Evolutionary conservation across 306 rosid species (phyloP), one percentile per base, ranked within the genome.

Genomic region (Quercus suber): DNA sequence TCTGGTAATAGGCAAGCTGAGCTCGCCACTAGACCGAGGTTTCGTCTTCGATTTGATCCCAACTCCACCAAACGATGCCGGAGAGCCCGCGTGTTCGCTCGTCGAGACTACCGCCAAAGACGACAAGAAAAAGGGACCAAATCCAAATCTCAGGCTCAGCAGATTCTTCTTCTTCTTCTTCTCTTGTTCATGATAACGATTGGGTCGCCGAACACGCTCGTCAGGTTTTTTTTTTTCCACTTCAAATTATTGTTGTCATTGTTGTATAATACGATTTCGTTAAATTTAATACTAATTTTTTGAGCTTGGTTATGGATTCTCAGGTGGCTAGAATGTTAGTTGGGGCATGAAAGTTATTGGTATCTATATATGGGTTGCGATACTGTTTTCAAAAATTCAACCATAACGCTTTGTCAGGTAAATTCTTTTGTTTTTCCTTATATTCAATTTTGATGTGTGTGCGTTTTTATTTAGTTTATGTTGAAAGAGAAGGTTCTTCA

Each of bases 171-270:
- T 91, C 92, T 86, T 83, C 97, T 55, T 86, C 91, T 55, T 88
- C 2, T 91, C 92, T 5, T 95, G 55, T 80, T 78, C 60, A 88
- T 93, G 98, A 95, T 79, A 83, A 77, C 79, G 98, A 87, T 69
- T 91, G 99, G 98, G 92, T 95, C 53, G 89, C 93, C 37, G 99
- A 95, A 86, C 98, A 95, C 65, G 98, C 98, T 15, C 97, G 96
- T 7, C 97, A 92, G 89, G 99, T 37, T 41, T 8, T 7, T 33
- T 33, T 37, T 37, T 37, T 37, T 7, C 10, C 45, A 8, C 11
- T 41, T 41, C 45, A 41, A 41, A 41, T 41, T 8, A 8, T 41
- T 41, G 3, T 37, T 37, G 1, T 37, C 45, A 37, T 37, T 37
- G 45, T 41, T 41, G 45, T 41, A 41, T 41, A 3, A 3, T 56